Conservation (phyloP, 345 rosid genomes). For the Conringia planisiliqua region DNA sequence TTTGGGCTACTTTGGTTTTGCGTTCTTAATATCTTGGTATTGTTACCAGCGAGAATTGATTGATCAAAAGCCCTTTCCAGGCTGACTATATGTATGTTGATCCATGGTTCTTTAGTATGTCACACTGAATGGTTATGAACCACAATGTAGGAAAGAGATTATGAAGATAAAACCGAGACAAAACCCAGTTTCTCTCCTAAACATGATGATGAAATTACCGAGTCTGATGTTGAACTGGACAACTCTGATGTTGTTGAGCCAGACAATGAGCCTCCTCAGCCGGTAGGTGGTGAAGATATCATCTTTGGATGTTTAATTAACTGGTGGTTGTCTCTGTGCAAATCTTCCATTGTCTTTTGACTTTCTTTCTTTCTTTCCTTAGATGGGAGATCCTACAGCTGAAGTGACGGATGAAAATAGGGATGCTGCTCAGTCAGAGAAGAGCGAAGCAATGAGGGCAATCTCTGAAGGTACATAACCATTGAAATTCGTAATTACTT, state of each 20-base stretch:
- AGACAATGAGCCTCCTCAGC: slow-evolving; percentile 69
- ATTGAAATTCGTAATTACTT: neutral
- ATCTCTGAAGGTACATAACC: slow-evolving; percentile 53
- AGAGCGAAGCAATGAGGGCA: slow-evolving; percentile 57
- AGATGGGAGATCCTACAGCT: slow-evolving; percentile 70
- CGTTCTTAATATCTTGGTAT: neutral
- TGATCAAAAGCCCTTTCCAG: neutral
- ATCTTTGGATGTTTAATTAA: neutral
- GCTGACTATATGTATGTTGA: neutral
- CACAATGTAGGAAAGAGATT: slow-evolving; percentile 41
- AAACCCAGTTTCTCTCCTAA: slow-evolving; percentile 33
- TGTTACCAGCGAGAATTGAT: neutral
- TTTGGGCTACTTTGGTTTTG: neutral
- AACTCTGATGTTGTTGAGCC: slow-evolving; percentile 61
- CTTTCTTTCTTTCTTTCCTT: slow-evolving; percentile 19
- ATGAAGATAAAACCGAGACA: slow-evolving; percentile 43
- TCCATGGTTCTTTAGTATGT: neutral
- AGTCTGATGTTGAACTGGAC: slow-evolving; percentile 83
- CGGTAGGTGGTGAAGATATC: slow-evolving; percentile 33
- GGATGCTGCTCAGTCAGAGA: slow-evolving; percentile 65
- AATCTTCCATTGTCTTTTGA: neutral
- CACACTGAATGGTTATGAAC: neutral
- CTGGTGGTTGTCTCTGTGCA: slow-evolving; percentile 1
- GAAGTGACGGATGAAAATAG: slow-evolving; percentile 69
- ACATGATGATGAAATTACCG: slow-evolving; percentile 48